Evolutionary conservation across 2,329 filamentous ascomycete species (phyloP), one percentile per base, ranked within the genome.

Genomic region (Trichoderma guizhouense): DNA sequence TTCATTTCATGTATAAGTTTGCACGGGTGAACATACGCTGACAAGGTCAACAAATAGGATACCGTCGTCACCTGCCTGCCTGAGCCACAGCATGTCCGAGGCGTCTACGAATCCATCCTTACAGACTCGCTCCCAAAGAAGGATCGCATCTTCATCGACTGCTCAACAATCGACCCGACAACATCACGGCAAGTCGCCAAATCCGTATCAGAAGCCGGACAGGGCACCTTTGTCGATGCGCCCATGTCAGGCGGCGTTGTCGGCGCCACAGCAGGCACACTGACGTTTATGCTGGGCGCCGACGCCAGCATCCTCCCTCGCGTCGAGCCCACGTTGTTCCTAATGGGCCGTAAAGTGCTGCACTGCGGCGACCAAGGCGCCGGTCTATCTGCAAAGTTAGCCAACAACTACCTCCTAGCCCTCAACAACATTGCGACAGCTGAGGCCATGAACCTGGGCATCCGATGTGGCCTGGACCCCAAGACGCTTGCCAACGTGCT

Each of bases 171-270:
- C 79, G 96, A 98, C 81, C 94, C 95, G 0, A 90, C 90, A 36
- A 93, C 94, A 3, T 98, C 95, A 1, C 89, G 89, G 51, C 87
- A 90, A 75, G 91, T 98, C 6, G 94, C 94, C 26, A 86, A 90
- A 73, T 86, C 87, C 28, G 91, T 97, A 2, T 73, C 81, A 71
- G 87, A 88, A 6, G 89, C 89, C 1, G 86, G 88, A 1, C 88
- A 92, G 79, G 93, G 93, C 68, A 87, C 86, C 67, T 98, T 98
- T 78, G 91, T 98, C 72, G 96, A 99, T 79, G 95, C 96, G 3
- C 96, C 96, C 58, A 97, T 99, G 92, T 98, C 95, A 0, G 96
- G 96, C 62, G 96, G 96, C 65, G 95, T 98, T 0, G 94, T 98
- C 6, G 96, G 95, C 57, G 96, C 96, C 12, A 86, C 90, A 7